Base-by-base conservation (phyloP, 768 basidiomycete species). In the Amanita phalloides region DNA sequence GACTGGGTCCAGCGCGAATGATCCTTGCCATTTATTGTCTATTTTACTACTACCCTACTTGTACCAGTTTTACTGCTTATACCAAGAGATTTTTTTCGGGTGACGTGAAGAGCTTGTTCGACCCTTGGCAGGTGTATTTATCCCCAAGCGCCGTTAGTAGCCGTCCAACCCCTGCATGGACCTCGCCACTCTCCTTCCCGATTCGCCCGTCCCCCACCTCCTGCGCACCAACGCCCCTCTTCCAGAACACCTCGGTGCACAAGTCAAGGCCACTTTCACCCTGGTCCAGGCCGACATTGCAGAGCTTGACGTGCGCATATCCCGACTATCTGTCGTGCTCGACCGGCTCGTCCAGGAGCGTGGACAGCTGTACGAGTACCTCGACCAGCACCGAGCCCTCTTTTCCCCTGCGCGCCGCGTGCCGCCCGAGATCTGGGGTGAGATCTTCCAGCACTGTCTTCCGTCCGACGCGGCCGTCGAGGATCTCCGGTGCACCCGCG, bases 1-100 rank as follows among this genome's bases (percentile, higher is more conserved):
- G 90, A 91, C 65, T 92, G 90, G 90, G 78, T 92, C 33, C 76
- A 82, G 28, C 76, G 86, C 57, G 86, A 88, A 59, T 33, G 17
- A 26, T 25, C 9, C 44, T 25, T 32, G 11, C 28, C 33, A 33
- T 36, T 25, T 47, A 37, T 46, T 46, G 11, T 37, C 26, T 25
- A 25, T 26, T 53, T 45, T 38, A 10, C 36, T 26, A 46, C 41
- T 51, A 51, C 23, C 49, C 23, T 51, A 51, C 49, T 20, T 51
- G 39, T 44, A 51, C 41, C 41, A 51, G 39, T 44, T 32, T 30
- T 32, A 32, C 32, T 32, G 32, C 32, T 32, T 32, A 32, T 32
- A 32, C 32, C 28, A 30, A 8, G 28, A 8, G 8, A 30, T 30
- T 30, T 30, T 26, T 28, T 6, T 4, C 6, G 25, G 25, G 25